Evolutionary conservation across 768 basidiomycete genomes (phyloP), one percentile per base, ranked within the genome.

Genomic region (Wakefieldia striispora): DNA sequence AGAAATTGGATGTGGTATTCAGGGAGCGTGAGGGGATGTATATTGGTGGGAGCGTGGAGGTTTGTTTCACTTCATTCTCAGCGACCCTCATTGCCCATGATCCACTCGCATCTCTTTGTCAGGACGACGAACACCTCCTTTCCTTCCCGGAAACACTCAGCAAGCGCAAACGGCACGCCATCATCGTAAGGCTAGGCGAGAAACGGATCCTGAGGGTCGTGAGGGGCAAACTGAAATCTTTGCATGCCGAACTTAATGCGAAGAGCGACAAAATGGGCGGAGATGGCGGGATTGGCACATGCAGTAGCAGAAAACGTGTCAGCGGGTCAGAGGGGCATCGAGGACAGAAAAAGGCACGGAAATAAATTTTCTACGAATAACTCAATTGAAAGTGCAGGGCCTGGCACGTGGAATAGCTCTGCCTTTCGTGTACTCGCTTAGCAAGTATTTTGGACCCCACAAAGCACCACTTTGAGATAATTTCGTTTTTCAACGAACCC

Each of bases 181-280:
- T 85, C 8, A 69, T 88, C 40, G 89, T 93, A 12, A 77, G 92
- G 31, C 63, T 90, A 10, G 88, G 89, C 4, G 92, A 95, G 71
- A 92, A 92, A 69, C 70, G 77, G 20, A 82, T 93, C 12, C 59
- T 94, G 46, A 61, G 58, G 3, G 57, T 54, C 1, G 51, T 67
- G 0, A 56, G 71, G 38, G 53, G 60, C 33, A 35, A n/a, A 14
- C 24, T 65, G 7, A 23, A 20, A 27, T 24, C 9, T 19, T 40
- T 49, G 41, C 45, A 54, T 41, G 36, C 49, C 9, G 54, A 56
- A 29, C 33, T 55, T 23, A 10, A 12, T 6, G 6, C 27, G 11
- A 10, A 23, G 10, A 37, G 40, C 38, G 39, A 36, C n/a, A 37
- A 51, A 23, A 31, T 19, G 16, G 21, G 35, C 27, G 49, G 17